These are phyloP conservation scores for Saccharomycopsis lassenensis DNA, from an alignment of 805 yeast species.

Conservation along the genomic window DNA sequence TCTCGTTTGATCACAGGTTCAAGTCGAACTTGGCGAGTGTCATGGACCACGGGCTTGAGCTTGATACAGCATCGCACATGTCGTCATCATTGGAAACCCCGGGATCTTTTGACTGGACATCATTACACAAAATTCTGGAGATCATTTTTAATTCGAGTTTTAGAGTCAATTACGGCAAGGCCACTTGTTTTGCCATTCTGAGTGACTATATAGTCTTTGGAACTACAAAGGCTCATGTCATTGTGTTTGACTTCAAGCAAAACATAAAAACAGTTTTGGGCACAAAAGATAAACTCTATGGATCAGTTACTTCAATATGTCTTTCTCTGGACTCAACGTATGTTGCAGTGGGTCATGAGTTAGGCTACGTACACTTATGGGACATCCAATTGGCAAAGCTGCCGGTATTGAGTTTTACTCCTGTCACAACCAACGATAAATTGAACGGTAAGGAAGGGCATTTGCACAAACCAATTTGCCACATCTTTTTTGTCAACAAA, in stretches of 20 bases:
- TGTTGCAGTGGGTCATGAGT: constrained; percentile 55
- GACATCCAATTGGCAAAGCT: constrained; percentile 30
- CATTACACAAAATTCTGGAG: constrained; percentile 5
- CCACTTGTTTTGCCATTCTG: constrained; percentile 35
- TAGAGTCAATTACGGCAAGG: constrained; percentile 31
- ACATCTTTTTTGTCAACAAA: constrained; percentile 37
- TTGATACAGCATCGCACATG: no score
- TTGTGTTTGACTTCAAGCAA: constrained; percentile 64
- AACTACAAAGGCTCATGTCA: constrained; percentile 52
- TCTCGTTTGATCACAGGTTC: constrained; percentile 13
- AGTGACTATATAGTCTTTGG: constrained; percentile 51
- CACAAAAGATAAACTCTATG: constrained; percentile 24
- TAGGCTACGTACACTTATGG: constrained; percentile 66
- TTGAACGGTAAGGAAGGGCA: constrained; percentile 27
- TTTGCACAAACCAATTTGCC: constrained; percentile 30
- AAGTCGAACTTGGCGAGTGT: no score
- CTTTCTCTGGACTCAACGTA: constrained; percentile 60
- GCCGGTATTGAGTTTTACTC: constrained; percentile 18
- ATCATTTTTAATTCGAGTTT: constrained; percentile 7
- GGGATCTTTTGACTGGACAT: constrained; percentile 5
- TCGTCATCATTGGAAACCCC: no score
- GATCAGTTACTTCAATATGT: constrained; percentile 43
- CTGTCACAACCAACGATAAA: constrained; percentile 26
- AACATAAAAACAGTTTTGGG: constrained; percentile 35
- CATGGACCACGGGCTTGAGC: no score